These are phyloP conservation scores for Yarrowia osloensis DNA, from an alignment of 805 yeast species.

Conservation along the genomic window DNA sequence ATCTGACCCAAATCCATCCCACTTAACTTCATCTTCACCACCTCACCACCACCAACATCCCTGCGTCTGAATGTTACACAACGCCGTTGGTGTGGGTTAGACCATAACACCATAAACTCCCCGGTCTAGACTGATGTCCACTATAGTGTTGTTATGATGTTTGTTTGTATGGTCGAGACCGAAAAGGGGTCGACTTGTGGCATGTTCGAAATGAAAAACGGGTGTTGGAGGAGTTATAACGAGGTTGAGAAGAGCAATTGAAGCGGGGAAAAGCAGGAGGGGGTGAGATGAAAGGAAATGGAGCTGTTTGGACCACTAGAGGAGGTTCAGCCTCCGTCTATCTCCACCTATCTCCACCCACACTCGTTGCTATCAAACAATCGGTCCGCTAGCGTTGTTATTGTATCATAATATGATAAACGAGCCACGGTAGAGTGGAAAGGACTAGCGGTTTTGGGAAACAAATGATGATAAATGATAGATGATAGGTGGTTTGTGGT, in stretches of 20 bases:
- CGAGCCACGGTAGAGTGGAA: neutral
- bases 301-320: neutral
- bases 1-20: too few species aligned
- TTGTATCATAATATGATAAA: neutral
- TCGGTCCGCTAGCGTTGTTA: neutral
- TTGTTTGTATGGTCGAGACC: conserved; percentile 22
- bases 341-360: neutral
- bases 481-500: neutral
- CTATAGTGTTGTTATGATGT: neutral
- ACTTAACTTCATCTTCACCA: too few species aligned
- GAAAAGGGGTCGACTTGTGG: neutral
- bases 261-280: neutral
- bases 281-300: too few species aligned
- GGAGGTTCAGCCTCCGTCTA: neutral
- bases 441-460: neutral
- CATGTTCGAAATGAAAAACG: neutral
- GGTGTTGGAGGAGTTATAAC: too few species aligned
- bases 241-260: neutral
- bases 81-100: conserved; percentile 2
- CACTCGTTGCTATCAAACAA: neutral
- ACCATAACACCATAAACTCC: conserved; percentile 13
- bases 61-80: neutral
- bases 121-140: conserved; percentile 16
- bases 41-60: neutral
- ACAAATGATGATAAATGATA: neutral